These are phyloP conservation scores for Linnemannia zychae DNA, from an alignment of 192 early-diverging fungal species.

Conservation along the genomic window DNA sequence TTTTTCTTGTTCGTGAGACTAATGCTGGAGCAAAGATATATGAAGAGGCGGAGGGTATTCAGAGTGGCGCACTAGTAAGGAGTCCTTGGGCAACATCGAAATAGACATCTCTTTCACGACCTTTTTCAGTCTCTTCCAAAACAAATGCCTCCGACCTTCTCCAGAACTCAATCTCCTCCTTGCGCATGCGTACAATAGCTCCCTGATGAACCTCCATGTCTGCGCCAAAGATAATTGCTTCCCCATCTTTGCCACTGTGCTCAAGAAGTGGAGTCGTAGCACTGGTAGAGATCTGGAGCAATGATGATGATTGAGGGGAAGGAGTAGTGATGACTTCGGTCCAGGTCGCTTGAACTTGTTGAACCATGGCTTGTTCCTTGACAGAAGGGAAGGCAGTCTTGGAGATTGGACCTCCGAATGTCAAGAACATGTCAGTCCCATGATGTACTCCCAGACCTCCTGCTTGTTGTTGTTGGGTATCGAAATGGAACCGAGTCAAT, in stretches of 20 bases:
- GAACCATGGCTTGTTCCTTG: not conserved
- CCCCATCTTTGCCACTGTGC: not conserved
- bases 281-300: not conserved
- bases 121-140: not conserved
- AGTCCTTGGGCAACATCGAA: not conserved
- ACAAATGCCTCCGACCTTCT: not conserved
- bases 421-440: conserved; percentile 9
- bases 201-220: conserved; percentile 6
- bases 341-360: conserved; percentile 9
- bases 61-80: not conserved
- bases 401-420: not conserved
- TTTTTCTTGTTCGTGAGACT: too few species aligned
- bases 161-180: conserved; percentile 16
- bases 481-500: conserved; percentile 22
- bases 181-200: not conserved
- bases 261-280: too few species aligned
- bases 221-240: conserved; percentile 10
- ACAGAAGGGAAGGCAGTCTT: not conserved
- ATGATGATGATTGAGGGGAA: not conserved
- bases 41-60: too few species aligned
- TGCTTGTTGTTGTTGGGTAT: not conserved
- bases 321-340: conserved; percentile 4
- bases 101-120: not conserved
- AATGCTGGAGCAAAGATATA: too few species aligned
- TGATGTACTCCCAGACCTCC: conserved; percentile 4